A percentile compares a stretch with the other conserved stretches of the same genome.
These are phyloP conservation scores for Nemania diffusa DNA, from an alignment of 2,329 filamentous ascomycete species.

Conservation along the genomic window DNA sequence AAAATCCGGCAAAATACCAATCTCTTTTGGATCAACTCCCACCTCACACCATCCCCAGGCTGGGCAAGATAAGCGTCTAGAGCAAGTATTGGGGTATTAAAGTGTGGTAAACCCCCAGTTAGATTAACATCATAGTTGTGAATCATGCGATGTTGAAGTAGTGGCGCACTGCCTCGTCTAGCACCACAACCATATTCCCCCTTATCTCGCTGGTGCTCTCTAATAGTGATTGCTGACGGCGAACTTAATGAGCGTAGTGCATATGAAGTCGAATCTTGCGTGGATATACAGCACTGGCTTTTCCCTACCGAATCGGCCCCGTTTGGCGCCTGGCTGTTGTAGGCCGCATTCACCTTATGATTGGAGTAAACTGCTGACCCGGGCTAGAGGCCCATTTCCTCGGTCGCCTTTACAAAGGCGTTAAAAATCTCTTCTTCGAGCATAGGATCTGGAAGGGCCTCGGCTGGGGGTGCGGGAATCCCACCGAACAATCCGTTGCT, in stretches of 20 bases:
- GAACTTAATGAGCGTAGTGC: not conserved
- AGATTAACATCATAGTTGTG: not conserved
- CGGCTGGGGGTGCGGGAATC: not conserved
- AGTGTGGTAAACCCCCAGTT: not conserved
- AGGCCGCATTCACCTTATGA: not conserved
- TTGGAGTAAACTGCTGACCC: not conserved
- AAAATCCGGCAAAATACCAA: constrained; percentile 18
- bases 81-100: not conserved
- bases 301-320: not conserved
- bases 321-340: not conserved
- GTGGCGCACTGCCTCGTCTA: not conserved
- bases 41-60: not conserved
- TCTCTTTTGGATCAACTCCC: not conserved
- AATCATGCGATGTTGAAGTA: not conserved
- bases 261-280: not conserved
- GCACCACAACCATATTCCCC: too few relatives aligned
- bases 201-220: too few relatives aligned
- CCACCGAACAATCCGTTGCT: not conserved
- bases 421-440: not conserved
- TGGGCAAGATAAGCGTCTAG: not conserved
- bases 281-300: not conserved
- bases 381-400: not conserved
- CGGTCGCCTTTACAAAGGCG: not conserved
- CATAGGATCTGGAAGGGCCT: not conserved
- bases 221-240: not conserved